Evolutionary conservation across 305 asterid genomes (phyloP), one percentile per base, ranked within the genome.

Genomic region (Fraxinus velutina): DNA sequence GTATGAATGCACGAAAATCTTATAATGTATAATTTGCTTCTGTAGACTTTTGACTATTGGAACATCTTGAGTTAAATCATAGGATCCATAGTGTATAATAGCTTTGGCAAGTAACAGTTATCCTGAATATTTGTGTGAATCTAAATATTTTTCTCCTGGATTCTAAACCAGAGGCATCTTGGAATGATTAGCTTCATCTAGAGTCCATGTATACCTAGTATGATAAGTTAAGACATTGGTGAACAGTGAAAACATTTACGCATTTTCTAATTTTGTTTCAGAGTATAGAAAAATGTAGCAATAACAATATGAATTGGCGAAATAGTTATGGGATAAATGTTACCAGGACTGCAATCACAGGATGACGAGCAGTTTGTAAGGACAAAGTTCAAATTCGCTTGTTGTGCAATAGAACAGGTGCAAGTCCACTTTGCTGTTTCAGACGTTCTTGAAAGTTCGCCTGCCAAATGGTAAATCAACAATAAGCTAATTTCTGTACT

Each of bases 321-420:
- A 22, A 19, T 47, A 79, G 30, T 3, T 75, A 79, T 77, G 78
- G 37, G 75, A 82, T 42, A 34, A 34, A 83, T 74, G 79, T 83
- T 93, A 96, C 98, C 98, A 19, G 86, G 89, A 87, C 84, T 89
- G 90, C 99, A 94, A 73, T 86, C 80, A 84, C 99, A 96, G 82
- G 98, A 90, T 39, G 98, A 85, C 73, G 94, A 94, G 89, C 98
- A 96, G 85, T 89, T 90, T 84, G 77, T 86, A 0, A 83, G 88
- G 64, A 88, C 55, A 80, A 86, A 77, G 80, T 79, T 86, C 60
- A 80, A 80, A 89, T 86, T 88, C 60, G 71, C 86, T 64, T 85
- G 88, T 19, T 15, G 90, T 13, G 84, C 78, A 60, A 80, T 33
- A 76, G 88, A 89, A 86, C 99, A 96, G n/a, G 88, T 87, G 91